These are phyloP conservation scores for Sphagnum fallax DNA, from an alignment of 228 moss, liverwort and hornwort genomes.

Conservation along the genomic window DNA sequence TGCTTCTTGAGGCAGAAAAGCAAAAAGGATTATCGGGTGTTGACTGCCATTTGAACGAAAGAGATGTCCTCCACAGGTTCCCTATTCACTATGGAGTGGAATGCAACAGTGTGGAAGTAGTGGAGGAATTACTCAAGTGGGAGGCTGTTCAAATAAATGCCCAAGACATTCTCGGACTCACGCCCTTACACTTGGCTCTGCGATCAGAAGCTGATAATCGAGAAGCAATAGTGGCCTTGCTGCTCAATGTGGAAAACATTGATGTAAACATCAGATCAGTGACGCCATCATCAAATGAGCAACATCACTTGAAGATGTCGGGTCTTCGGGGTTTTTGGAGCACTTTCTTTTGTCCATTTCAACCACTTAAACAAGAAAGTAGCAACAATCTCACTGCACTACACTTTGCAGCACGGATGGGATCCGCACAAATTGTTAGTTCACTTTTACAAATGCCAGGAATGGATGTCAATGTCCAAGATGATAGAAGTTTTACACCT, in stretches of 20 bases:
- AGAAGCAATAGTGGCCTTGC: conserved; percentile 15
- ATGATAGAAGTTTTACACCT: too few species aligned
- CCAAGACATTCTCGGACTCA: conserved; percentile 26
- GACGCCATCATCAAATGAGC: too few species aligned
- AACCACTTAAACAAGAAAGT: too few species aligned
- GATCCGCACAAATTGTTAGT: too few species aligned
- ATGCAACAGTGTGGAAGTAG: conserved; percentile 29
- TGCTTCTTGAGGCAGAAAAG: conserved; percentile 25
- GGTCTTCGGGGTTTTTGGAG: too few species aligned
- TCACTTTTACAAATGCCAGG: too few species aligned
- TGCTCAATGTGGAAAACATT: conserved; percentile 4
- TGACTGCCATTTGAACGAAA: conserved; percentile 18
- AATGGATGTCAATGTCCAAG: too few species aligned
- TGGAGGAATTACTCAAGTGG: conserved; percentile 26
- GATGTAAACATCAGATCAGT: too few species aligned
- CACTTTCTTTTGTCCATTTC: too few species aligned
- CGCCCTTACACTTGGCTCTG: conserved; percentile 35
- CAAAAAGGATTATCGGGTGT: conserved; percentile 12
- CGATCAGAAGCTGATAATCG: conserved; percentile 11
- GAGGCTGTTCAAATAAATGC: conserved; percentile 15
- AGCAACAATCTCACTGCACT: too few species aligned
- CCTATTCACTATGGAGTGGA: conserved; percentile 42
- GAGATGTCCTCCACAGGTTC: conserved; percentile 33
- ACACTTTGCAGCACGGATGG: too few species aligned
- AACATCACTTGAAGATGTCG: too few species aligned